A percentile compares a stretch with the other conserved stretches of the same genome.
Conservation (phyloP, 2,329 filamentous ascomycete species). For the Colletotrichum phormii region DNA sequence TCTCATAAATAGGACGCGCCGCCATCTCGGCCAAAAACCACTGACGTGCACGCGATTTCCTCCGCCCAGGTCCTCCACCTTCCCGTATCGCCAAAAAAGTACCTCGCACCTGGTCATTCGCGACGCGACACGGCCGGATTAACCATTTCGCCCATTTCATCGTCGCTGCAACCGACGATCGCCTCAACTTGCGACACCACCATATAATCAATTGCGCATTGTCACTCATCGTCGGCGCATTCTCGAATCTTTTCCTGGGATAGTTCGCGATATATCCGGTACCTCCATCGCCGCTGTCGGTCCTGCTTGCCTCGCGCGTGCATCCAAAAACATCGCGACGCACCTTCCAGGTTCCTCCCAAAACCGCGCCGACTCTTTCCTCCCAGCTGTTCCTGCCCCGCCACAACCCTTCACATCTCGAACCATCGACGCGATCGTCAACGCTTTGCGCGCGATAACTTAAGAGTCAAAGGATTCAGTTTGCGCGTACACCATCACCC, state of each 20-base stretch:
- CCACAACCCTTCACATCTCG: background rate
- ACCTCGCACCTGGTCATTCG: constrained; percentile 11
- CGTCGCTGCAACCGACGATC: constrained; percentile 13
- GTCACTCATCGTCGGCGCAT: constrained; percentile 9
- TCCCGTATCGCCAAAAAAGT: constrained; percentile 30
- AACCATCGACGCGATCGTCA: background rate
- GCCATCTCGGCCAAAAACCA: constrained; percentile 55
- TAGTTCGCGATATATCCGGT: background rate
- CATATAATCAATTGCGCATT: constrained; percentile 8
- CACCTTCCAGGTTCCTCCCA: constrained; percentile 12
- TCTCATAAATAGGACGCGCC: constrained; percentile 61
- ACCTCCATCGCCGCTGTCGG: background rate
- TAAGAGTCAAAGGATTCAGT: background rate
- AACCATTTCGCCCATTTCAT: constrained; percentile 13
- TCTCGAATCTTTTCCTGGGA: background rate
- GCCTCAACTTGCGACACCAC: constrained; percentile 3
- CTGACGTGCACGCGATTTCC: constrained; percentile 61
- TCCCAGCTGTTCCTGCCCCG: background rate
- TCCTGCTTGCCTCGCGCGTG: constrained; percentile 3
- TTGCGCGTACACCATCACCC: background rate
- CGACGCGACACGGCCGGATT: constrained; percentile 28
- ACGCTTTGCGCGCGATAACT: background rate
- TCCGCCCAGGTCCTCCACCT: constrained; percentile 49
- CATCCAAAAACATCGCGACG: constrained; percentile 9
- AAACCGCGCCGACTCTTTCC: constrained; percentile 9